Conservation (phyloP, 148 eudicot genomes). For the Euryodendron excelsum region DNA sequence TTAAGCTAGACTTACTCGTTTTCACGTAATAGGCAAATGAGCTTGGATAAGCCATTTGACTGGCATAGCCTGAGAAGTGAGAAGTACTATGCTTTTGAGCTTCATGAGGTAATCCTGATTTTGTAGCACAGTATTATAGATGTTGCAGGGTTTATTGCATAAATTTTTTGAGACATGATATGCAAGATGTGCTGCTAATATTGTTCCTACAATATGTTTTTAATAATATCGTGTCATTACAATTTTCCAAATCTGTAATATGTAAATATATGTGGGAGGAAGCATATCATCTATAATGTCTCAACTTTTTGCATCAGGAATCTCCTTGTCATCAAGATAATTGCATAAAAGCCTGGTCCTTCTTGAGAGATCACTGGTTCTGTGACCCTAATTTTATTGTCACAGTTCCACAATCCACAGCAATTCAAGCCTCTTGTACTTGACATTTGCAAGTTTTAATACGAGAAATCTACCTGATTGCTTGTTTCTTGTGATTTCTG, state of each 20-base stretch:
- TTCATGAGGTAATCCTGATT: not conserved
- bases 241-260: not conserved
- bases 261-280: not conserved
- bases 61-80: not conserved
- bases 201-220: not conserved
- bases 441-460: not conserved
- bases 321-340: not conserved
- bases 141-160: not conserved
- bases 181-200: not conserved
- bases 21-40: not conserved
- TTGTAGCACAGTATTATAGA: not conserved
- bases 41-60: not conserved
- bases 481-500: conserved; percentile 23
- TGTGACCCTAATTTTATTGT: not conserved
- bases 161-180: not conserved
- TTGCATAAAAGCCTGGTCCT: not conserved
- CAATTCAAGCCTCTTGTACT: not conserved
- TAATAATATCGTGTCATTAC: no score
- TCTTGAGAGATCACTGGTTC: not conserved
- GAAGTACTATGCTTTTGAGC: not conserved
- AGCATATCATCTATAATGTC: not conserved
- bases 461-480: conserved; percentile 2
- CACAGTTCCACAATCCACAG: not conserved
- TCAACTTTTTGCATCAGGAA: not conserved
- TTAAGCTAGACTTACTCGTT: not conserved